Evolutionary conservation across 345 rosid genomes (phyloP).

Genomic region (Murraya paniculata): DNA sequence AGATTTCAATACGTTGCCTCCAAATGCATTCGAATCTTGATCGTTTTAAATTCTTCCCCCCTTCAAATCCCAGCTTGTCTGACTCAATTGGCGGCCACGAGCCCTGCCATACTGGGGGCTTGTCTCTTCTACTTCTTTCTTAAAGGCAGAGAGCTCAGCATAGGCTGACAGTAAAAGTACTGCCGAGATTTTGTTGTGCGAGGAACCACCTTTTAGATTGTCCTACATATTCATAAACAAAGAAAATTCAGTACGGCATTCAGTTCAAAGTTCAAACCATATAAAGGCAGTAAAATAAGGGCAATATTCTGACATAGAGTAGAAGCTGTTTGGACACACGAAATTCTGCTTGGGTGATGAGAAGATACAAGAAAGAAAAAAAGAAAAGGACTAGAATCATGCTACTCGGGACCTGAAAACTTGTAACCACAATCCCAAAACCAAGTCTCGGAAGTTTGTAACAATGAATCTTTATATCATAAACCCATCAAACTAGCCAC

Average conservation of each 20-base stretch:
- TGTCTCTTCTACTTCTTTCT: slow-evolving; percentile 46
- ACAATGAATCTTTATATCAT: too few species aligned
- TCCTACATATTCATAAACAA: slow-evolving; percentile 43
- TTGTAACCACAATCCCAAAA: too few species aligned
- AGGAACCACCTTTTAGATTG: slow-evolving; percentile 26
- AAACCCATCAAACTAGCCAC: too few species aligned
- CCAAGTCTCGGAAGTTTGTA: neutral
- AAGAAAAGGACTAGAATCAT: too few species aligned
- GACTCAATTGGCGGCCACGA: slow-evolving; percentile 34
- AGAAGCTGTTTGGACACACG: neutral
- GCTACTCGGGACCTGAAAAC: neutral
- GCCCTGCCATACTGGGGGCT: slow-evolving; percentile 70
- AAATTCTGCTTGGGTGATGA: neutral
- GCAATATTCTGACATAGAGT: neutral
- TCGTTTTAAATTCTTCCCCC: slow-evolving; percentile 27
- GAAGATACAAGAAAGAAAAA: neutral
- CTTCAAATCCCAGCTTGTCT: slow-evolving; percentile 75
- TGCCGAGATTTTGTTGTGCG: slow-evolving; percentile 28
- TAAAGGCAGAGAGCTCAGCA: slow-evolving; percentile 56
- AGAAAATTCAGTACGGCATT: neutral
- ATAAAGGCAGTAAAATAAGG: neutral
- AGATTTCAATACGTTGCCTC: too few species aligned
- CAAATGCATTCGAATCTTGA: too few species aligned
- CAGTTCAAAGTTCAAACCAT: neutral
- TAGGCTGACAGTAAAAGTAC: slow-evolving; percentile 76